Conservation (phyloP, 176 grass and related monocot genomes). For the Alloteropsis semialata region DNA sequence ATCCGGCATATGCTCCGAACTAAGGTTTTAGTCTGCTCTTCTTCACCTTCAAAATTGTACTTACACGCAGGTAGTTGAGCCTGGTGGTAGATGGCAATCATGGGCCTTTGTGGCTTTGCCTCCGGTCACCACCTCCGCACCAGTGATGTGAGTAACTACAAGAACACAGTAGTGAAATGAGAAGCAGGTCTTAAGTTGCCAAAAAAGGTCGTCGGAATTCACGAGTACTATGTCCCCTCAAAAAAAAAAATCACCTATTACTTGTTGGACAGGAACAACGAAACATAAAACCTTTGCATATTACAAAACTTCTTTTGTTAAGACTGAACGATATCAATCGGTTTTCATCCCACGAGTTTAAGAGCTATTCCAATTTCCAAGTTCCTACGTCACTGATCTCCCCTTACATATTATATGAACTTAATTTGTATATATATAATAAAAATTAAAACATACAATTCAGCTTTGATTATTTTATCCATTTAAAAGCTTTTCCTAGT, state of each 20-base stretch:
- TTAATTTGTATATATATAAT: neutral
- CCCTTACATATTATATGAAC: neutral
- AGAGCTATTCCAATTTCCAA: neutral
- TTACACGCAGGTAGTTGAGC: conserved; percentile 34
- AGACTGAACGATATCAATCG: neutral
- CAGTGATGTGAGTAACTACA: conserved; percentile 75
- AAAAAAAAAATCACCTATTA: too few relatives aligned
- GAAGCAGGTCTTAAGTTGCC: too few relatives aligned
- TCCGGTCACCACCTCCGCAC: conserved; percentile 74
- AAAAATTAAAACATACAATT: neutral
- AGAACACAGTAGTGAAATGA: neutral
- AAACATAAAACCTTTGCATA: neutral
- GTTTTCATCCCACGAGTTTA: neutral
- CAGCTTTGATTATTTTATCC: neutral
- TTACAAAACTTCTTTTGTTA: neutral
- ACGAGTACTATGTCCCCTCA: too few relatives aligned
- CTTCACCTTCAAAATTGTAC: conserved; percentile 54
- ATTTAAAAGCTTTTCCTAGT: neutral
- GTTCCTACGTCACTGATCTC: neutral
- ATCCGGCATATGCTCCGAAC: conserved; percentile 19
- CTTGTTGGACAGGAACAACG: neutral
- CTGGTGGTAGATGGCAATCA: neutral
- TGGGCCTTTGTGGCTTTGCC: neutral
- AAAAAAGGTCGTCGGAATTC: neutral
- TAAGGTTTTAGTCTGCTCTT: conserved; percentile 23